Evolutionary conservation across 352 stramenopile genomes (phyloP).

Genomic region (Phytophthora litchii): DNA sequence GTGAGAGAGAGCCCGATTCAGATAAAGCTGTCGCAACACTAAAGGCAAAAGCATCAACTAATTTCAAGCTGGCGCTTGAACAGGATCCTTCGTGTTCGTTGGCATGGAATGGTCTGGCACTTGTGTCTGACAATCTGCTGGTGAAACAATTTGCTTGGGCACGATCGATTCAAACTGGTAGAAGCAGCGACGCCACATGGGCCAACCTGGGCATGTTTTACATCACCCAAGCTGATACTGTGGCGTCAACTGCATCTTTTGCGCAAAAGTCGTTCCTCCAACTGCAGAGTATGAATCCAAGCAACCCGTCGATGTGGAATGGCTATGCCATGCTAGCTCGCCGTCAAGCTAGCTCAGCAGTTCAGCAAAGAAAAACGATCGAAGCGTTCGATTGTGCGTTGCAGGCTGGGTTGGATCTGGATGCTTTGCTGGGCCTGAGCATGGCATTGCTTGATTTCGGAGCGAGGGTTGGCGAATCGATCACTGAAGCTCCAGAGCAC

Average conservation of each 20-base stretch:
- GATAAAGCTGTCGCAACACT: slow-evolving; percentile 28
- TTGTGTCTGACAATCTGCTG: slow-evolving; percentile 61
- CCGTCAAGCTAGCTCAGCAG: slow-evolving; percentile 36
- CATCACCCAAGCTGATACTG: slow-evolving; percentile 43
- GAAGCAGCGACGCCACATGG: slow-evolving; percentile 72
- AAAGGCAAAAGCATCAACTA: slow-evolving; percentile 39
- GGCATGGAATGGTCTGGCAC: slow-evolving; percentile 81
- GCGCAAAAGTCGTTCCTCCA: slow-evolving; percentile 84
- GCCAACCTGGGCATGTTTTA: slow-evolving; percentile 89
- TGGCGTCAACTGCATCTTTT: slow-evolving; percentile 39
- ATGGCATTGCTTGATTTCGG: slow-evolving; percentile 38
- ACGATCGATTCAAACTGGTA: slow-evolving; percentile 63
- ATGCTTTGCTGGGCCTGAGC: slow-evolving; percentile 72
- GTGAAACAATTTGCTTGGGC: slow-evolving; percentile 86
- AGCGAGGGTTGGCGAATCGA: slow-evolving; percentile 24
- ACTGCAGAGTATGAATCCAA: slow-evolving; percentile 79
- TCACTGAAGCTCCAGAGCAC: slow-evolving; percentile 21
- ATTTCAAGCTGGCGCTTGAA: slow-evolving; percentile 57
- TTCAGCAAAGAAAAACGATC: slow-evolving; percentile 55
- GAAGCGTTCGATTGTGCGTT: slow-evolving; percentile 84
- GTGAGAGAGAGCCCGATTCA: background rate
- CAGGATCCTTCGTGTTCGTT: slow-evolving; percentile 52
- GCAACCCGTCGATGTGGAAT: slow-evolving; percentile 88
- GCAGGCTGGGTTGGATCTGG: slow-evolving; percentile 71
- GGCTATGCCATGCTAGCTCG: slow-evolving; percentile 82